These are phyloP conservation scores for Starmerella tilneyi DNA, from an alignment of 805 yeast species.

Conservation along the genomic window DNA sequence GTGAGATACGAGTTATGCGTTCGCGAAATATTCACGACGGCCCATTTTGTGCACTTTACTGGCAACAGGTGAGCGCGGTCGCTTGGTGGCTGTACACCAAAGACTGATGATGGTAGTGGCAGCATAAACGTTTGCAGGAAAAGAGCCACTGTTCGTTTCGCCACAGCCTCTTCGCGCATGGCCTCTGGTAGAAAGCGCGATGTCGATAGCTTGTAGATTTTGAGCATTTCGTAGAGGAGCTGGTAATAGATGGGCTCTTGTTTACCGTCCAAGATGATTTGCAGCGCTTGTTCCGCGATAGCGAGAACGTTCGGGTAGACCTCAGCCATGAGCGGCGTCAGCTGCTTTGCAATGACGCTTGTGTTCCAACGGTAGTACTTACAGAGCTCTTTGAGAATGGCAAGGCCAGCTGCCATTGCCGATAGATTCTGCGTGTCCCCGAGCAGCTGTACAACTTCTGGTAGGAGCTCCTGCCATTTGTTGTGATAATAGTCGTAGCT, in stretches of 20 bases:
- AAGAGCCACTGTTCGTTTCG: slow-evolving; percentile 63
- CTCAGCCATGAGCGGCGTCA: slow-evolving; percentile 44
- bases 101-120: slow-evolving; percentile 45
- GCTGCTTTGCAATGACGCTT: slow-evolving; percentile 42
- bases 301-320: slow-evolving; percentile 55
- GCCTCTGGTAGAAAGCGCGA: slow-evolving; percentile 44
- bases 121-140: slow-evolving; percentile 58
- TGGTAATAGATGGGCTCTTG: slow-evolving; percentile 40
- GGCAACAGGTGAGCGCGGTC: slow-evolving; percentile 45
- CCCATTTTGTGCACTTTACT: slow-evolving; percentile 75
- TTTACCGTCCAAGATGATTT: slow-evolving; percentile 30
- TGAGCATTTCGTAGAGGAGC: slow-evolving; percentile 61
- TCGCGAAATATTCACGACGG: slow-evolving; percentile 64
- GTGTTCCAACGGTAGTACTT: slow-evolving; percentile 62
- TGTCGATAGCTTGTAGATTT: slow-evolving; percentile 67
- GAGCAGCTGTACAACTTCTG: slow-evolving; percentile 39
- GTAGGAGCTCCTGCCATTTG: slow-evolving; percentile 47
- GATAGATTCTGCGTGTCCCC: slow-evolving; percentile 35
- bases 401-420: slow-evolving; percentile 54
- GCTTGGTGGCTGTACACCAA: slow-evolving; percentile 39
- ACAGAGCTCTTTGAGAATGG: slow-evolving; percentile 59
- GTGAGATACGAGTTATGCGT: slow-evolving; percentile 59
- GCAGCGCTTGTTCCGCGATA: slow-evolving; percentile 51
- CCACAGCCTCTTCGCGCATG: slow-evolving; percentile 43
- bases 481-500: slow-evolving; percentile 39